Evolutionary conservation across 1,284 basidiomycete species (phyloP), one percentile per base, ranked within the genome.

Genomic region (Polyporus tsugae): DNA sequence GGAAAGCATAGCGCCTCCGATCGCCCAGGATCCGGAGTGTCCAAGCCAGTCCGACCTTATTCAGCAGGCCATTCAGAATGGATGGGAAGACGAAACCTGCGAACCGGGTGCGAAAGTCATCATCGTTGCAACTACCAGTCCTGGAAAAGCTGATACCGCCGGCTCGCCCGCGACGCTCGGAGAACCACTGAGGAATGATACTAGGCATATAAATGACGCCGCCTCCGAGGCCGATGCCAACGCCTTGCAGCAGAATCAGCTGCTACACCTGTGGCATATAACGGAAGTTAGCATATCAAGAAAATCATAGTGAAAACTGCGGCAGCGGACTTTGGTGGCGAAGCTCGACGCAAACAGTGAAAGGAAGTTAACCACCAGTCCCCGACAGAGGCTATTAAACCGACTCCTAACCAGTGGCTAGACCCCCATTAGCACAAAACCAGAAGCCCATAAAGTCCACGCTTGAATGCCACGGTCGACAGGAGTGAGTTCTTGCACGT

Each of bases 81-180:
- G 76, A 72, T 0, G 77, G 77, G 61, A 78, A 77, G 0, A 68
- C 68, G 63, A 76, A 77, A 4, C 75, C 61, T 62, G 61, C 4
- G 6, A 7, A n/a, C 19, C 9, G 9, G n/a, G n/a, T n/a, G n/a
- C n/a, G n/a, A n/a, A n/a, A 0, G 35, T 38, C n/a, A 46, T 35
- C 19, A n/a, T n/a, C n/a, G n/a, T n/a, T n/a, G n/a, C n/a, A n/a
- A 22, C 19, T 38, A 11, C 76, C 76, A 2, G 73, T 73, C 1
- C 76, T 75, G 2, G 76, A 73, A 46, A 77, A 78, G 42, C 78
- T 75, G 60, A 77, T 74, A 1, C 75, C 75, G 0, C 72, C 71
- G 0, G 77, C 76, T 15, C 77, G 70, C 3, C 76, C 76, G 17
- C 75, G 72, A 15, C 74, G 72, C 39, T 70, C 68, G 2, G 73